These are phyloP conservation scores for Avena eriantha DNA, from an alignment of 176 grass and related monocot species.

Conservation along the genomic window DNA sequence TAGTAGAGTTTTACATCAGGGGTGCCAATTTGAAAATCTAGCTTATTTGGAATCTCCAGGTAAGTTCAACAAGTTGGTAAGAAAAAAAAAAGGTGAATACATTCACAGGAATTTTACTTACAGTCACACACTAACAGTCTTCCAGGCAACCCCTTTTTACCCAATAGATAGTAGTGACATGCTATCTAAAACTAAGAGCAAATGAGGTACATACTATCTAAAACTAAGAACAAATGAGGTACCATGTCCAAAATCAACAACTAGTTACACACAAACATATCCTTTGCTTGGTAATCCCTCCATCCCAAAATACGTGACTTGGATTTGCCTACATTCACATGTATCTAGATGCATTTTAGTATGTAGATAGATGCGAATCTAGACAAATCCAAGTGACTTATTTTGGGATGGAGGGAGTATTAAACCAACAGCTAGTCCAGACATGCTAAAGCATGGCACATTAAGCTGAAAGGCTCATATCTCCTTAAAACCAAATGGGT, in stretches of 20 bases:
- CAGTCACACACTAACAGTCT: not conserved
- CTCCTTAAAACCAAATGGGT: not conserved
- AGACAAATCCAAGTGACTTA: no score
- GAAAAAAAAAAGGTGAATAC: not conserved
- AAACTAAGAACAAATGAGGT: not conserved
- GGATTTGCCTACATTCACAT: no score
- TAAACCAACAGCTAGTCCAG: not conserved
- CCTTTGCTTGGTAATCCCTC: not conserved
- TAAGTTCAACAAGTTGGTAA: not conserved
- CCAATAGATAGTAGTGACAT: not conserved
- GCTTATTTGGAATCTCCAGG: not conserved
- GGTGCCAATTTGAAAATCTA: not conserved
- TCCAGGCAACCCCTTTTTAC: not conserved
- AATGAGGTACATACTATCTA: no score
- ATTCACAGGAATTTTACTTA: not conserved
- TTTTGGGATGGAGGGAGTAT: not conserved
- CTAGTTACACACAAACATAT: not conserved
- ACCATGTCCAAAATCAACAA: not conserved
- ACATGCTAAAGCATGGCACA: not conserved
- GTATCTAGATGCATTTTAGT: no score
- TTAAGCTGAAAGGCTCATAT: not conserved
- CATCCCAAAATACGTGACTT: no score
- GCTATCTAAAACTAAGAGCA: no score
- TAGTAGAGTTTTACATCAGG: not conserved
- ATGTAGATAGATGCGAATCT: no score